Percentiles rank a stretch among this genome's conserved stretches.
These are phyloP conservation scores for Oryza coarctata DNA, from an alignment of 176 grass and related monocot species.

Conservation along the genomic window DNA sequence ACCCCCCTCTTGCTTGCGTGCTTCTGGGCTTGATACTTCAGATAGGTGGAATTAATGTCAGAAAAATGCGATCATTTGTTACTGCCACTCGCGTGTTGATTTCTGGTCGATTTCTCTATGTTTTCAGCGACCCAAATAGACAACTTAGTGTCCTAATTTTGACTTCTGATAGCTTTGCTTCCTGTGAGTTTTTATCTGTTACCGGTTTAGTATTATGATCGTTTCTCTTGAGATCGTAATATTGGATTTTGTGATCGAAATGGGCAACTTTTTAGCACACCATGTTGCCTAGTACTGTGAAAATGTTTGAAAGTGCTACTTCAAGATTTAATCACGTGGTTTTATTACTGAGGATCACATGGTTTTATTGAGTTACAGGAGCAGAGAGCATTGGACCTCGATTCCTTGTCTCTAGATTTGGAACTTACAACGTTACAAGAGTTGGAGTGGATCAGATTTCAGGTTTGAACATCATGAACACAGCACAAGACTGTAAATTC, in stretches of 20 bases:
- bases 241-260: no score
- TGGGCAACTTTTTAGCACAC: not conserved
- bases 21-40: not conserved
- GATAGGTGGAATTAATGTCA: not conserved
- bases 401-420: not conserved
- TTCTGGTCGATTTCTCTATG: no score
- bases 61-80: not conserved
- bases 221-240: no score
- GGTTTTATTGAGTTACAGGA: no score
- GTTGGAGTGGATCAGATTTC: not conserved
- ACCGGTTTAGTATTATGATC: no score
- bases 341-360: not conserved
- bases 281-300: not conserved
- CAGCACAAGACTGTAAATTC: not conserved
- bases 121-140: no score
- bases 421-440: not conserved
- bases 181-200: no score
- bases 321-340: not conserved
- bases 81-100: not conserved
- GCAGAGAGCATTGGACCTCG: not conserved
- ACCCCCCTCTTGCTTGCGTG: not conserved
- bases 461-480: not conserved
- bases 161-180: no score
- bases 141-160: no score
- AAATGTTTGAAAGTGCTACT: not conserved